Percentiles rank a stretch among this genome's conserved stretches.
phyloP scores from a whole-genome alignment of 805 yeast genomes.

The Yarrowia keelungensis region DNA sequence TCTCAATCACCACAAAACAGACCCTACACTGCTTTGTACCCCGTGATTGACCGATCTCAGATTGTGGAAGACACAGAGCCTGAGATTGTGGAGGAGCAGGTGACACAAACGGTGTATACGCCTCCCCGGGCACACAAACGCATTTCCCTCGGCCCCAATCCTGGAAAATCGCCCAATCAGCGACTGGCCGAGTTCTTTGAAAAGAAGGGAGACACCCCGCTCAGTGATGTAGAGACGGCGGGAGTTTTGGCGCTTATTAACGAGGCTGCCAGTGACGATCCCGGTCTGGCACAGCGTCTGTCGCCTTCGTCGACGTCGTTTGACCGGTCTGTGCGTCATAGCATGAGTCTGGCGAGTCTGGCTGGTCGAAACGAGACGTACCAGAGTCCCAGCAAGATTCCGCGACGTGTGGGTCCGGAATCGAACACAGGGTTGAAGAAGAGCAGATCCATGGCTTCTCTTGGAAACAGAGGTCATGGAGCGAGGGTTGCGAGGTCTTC shows the following conservation, averaged over 20 bases:
- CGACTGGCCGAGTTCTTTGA: constrained; percentile 70
- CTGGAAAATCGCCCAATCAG: constrained; percentile 57
- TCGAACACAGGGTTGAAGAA: background rate
- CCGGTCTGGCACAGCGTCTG: background rate
- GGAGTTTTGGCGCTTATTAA: constrained; percentile 55
- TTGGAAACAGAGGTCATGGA: background rate
- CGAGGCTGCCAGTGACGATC: constrained; percentile 31
- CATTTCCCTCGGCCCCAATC: constrained; percentile 2
- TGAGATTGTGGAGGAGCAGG: background rate
- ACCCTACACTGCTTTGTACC: constrained; percentile 4
- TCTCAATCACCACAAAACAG: background rate
- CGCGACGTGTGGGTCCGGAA: background rate
- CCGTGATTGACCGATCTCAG: constrained; percentile 16
- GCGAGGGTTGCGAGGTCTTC: background rate
- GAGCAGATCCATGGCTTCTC: constrained; percentile 14
- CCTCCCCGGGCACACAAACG: constrained; percentile 6
- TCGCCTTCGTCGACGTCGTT: background rate
- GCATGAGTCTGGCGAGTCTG: constrained; percentile 28
- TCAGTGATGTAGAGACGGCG: constrained; percentile 75
- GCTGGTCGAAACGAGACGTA: constrained; percentile 19
- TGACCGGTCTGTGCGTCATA: constrained; percentile 17
- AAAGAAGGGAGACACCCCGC: constrained; percentile 73
- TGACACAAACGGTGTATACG: background rate
- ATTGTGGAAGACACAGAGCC: background rate
- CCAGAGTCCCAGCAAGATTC: constrained; percentile 8